A percentile compares a stretch with the other conserved stretches of the same genome.
Conservation (phyloP, 768 basidiomycete species). For the Russula ochroleuca region DNA sequence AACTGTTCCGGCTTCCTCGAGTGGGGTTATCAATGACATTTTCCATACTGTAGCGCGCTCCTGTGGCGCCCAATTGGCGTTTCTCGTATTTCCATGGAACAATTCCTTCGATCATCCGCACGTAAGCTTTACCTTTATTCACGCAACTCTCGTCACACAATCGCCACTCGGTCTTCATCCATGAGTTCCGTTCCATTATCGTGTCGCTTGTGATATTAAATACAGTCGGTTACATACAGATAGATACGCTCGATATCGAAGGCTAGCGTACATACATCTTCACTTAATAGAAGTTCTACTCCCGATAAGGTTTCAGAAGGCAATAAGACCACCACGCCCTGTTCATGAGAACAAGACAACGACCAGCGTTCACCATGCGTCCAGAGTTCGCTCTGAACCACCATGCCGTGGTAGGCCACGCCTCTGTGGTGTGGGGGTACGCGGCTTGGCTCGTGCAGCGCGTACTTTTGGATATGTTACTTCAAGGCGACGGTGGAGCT, state of each 20-base stretch:
- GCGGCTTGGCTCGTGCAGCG: constrained; percentile 19
- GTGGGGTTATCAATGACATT: neutral
- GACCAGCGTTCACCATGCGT: constrained; percentile 15
- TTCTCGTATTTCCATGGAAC: constrained; percentile 14
- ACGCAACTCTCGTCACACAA: constrained; percentile 12
- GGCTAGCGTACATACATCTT: constrained; percentile 21
- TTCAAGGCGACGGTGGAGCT: constrained; percentile 56
- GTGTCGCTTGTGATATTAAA: constrained; percentile 16
- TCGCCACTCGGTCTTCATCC: constrained; percentile 6
- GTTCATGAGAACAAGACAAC: constrained; percentile 5
- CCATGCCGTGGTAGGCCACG: constrained; percentile 16
- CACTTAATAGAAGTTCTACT: constrained; percentile 9
- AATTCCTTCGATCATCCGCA: constrained; percentile 15
- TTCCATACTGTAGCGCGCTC: neutral
- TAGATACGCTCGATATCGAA: constrained; percentile 23
- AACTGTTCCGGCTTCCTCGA: neutral
- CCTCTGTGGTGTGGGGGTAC: constrained; percentile 24
- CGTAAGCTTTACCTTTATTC: constrained; percentile 8
- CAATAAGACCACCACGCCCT: constrained; percentile 4
- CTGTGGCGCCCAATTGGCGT: neutral
- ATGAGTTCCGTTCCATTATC: constrained; percentile 11
- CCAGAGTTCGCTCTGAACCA: constrained; percentile 17
- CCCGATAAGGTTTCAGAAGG: constrained; percentile 12
- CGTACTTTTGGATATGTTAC: constrained; percentile 54
- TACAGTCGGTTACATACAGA: constrained; percentile 23